Evolutionary conservation across 805 yeast genomes (phyloP).

Genomic region (Sugiyamaella valdiviana): DNA sequence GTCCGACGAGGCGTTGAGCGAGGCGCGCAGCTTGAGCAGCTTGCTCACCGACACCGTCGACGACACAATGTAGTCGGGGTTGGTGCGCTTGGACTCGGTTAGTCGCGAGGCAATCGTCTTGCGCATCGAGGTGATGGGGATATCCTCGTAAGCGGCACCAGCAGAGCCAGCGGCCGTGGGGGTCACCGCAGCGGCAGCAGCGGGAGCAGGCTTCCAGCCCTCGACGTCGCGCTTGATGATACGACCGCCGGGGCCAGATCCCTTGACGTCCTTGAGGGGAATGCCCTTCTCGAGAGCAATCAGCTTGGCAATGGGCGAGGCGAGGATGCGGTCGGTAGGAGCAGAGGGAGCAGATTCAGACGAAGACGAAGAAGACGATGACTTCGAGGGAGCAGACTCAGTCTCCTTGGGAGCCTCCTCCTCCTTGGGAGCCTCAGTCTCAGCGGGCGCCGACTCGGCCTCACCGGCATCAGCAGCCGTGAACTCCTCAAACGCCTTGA

Average conservation of each 20-base stretch:
- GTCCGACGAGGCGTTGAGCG: constrained; percentile 77
- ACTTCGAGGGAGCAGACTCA: constrained; percentile 45
- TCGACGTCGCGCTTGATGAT: constrained; percentile 89
- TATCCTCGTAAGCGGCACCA: constrained; percentile 63
- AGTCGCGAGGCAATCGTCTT: constrained; percentile 87
- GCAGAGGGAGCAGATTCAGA: constrained; percentile 17
- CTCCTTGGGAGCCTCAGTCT: constrained; percentile 27
- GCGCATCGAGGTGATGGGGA: constrained; percentile 88
- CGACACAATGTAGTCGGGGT: constrained; percentile 90
- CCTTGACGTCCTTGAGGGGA: constrained; percentile 74
- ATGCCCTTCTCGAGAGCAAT: constrained; percentile 90
- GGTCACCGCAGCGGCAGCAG: constrained; percentile 34
- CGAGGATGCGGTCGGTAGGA: constrained; percentile 62
- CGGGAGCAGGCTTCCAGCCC: constrained; percentile 42
- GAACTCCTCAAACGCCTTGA: constrained; percentile 81
- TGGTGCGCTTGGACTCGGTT: constrained; percentile 72
- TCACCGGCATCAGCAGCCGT: constrained; percentile 63
- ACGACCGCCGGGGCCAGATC: constrained; percentile 95
- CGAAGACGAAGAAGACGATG: constrained; percentile 13
- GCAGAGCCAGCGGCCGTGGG: constrained; percentile 43
- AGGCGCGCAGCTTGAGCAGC: constrained; percentile 83
- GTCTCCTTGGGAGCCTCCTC: constrained; percentile 78
- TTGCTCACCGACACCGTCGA: constrained; percentile 82
- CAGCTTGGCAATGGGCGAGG: constrained; percentile 92
- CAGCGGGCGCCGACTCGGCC: constrained; percentile 34